These are phyloP conservation scores for Schoenoplectus triqueter DNA, from an alignment of 202 grass and related monocot species.

Conservation along the genomic window DNA sequence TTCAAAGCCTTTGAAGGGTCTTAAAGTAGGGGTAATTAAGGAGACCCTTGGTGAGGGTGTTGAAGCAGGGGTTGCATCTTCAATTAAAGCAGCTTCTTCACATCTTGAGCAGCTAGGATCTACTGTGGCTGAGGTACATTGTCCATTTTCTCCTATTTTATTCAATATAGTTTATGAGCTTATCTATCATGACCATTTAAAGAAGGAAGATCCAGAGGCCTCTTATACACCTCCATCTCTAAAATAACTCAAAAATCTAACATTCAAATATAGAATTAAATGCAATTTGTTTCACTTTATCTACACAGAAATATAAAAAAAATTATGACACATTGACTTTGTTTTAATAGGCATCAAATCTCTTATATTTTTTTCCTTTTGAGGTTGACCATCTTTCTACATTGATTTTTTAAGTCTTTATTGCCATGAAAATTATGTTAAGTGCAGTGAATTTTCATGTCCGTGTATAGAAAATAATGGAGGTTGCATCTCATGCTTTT, in stretches of 20 bases:
- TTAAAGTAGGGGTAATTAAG: slow-evolving; percentile 80
- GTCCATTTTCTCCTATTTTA: not conserved
- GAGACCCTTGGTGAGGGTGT: slow-evolving; percentile 92
- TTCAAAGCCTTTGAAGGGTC: slow-evolving; percentile 80
- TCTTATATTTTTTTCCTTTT: not conserved
- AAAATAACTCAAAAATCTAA: slow-evolving; percentile 10
- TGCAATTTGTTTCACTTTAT: not conserved
- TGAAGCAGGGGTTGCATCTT: slow-evolving; percentile 65
- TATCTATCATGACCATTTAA: not conserved
- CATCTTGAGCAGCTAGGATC: slow-evolving; percentile 86
- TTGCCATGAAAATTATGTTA: not conserved
- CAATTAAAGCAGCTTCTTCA: slow-evolving; percentile 69
- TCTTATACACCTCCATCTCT: not conserved
- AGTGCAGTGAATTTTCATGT: not conserved
- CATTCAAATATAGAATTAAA: not conserved
- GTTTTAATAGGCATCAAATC: not conserved
- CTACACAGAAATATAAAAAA: not conserved
- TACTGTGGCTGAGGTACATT: slow-evolving; percentile 67
- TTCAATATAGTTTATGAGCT: not conserved
- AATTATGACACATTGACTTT: not conserved
- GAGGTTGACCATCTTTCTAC: not conserved
- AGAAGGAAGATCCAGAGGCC: not conserved
- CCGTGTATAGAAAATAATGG: not conserved
- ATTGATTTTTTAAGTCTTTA: not conserved
- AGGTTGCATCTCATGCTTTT: not conserved